A percentile compares a stretch with the other conserved stretches of the same genome.
Evolutionary conservation across 2,329 filamentous ascomycete species (phyloP).

Genomic region (Clonostachys sp.): DNA sequence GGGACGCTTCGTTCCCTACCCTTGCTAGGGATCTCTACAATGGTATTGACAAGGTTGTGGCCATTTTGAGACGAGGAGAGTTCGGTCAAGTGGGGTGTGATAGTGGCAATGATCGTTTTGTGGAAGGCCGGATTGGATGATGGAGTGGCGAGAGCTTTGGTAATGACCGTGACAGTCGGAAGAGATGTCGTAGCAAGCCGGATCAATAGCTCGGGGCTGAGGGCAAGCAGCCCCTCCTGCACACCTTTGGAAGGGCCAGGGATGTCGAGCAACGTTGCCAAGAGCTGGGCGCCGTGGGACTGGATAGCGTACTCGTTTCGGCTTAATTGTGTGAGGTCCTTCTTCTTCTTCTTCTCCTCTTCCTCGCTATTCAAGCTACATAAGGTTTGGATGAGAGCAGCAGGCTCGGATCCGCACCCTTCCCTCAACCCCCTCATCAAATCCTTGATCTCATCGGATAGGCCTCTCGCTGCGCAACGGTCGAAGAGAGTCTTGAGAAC

Average conservation of each 20-base stretch:
- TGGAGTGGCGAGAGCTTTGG: slow-evolving; percentile 42
- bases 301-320: slow-evolving; percentile 54
- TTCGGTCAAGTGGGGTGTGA: slow-evolving; percentile 35
- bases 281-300: slow-evolving; percentile 75
- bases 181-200: slow-evolving; percentile 56
- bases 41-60: slow-evolving; percentile 43
- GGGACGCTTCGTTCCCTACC: slow-evolving; percentile 43
- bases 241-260: slow-evolving; percentile 69
- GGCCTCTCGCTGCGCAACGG: slow-evolving; percentile 67
- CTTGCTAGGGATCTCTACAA: slow-evolving; percentile 44
- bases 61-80: slow-evolving; percentile 46
- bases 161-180: slow-evolving; percentile 43
- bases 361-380: slow-evolving; percentile 37
- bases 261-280: slow-evolving; percentile 72
- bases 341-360: slow-evolving; percentile 22
- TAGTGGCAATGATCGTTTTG: slow-evolving; percentile 44
- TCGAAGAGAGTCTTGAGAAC: slow-evolving; percentile 82
- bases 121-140: slow-evolving; percentile 48
- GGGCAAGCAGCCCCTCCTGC: slow-evolving; percentile 64
- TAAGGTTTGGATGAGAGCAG: slow-evolving; percentile 42
- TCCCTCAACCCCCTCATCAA: slow-evolving; percentile 42
- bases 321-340: slow-evolving; percentile 28
- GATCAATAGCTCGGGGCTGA: slow-evolving; percentile 51
- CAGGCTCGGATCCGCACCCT: slow-evolving; percentile 41
- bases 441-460: slow-evolving; percentile 43